phyloP scores from a whole-genome alignment of 2,329 filamentous ascomycete genomes.

The Aspergillus sp. region DNA sequence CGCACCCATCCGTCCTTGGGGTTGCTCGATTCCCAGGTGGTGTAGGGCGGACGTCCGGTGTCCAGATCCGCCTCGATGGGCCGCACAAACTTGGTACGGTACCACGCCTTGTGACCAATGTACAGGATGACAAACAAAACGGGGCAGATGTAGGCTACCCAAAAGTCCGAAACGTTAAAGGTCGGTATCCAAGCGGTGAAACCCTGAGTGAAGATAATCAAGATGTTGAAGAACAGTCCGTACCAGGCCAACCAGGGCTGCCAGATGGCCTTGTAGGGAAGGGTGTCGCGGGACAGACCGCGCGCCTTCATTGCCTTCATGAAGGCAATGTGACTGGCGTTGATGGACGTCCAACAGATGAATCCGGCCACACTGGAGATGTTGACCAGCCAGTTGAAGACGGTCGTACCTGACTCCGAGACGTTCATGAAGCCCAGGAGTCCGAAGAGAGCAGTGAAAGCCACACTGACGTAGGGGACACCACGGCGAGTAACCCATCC shows the following conservation, averaged over 20 bases:
- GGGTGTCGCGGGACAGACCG: conserved; percentile 56
- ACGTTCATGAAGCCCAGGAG: conserved; percentile 70
- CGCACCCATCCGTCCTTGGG: conserved; percentile 26
- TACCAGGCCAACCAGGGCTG: conserved; percentile 67
- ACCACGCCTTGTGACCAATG: conserved; percentile 57
- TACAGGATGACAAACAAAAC: conserved; percentile 63
- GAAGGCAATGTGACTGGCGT: conserved; percentile 63
- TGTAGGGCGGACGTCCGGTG: conserved; percentile 36
- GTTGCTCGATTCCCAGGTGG: conserved; percentile 33
- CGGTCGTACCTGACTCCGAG: conserved; percentile 60
- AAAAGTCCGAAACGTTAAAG: conserved; percentile 63
- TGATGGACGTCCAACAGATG: conserved; percentile 36
- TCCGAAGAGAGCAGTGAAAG: conserved; percentile 53
- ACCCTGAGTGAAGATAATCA: conserved; percentile 67
- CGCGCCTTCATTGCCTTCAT: conserved; percentile 59
- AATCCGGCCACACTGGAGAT: conserved; percentile 34
- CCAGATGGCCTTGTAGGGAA: conserved; percentile 62
- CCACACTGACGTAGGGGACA: conserved; percentile 44
- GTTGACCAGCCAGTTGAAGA: conserved; percentile 50
- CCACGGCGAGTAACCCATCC: conserved; percentile 41
- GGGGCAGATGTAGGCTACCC: conserved; percentile 64
- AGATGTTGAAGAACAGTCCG: conserved; percentile 63
- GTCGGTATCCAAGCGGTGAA: conserved; percentile 64
- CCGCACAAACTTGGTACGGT: conserved; percentile 37
- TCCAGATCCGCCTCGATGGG: conserved; percentile 44